phyloP scores from a whole-genome alignment of 1,284 basidiomycete genomes.

The Pterulicium gracile region DNA sequence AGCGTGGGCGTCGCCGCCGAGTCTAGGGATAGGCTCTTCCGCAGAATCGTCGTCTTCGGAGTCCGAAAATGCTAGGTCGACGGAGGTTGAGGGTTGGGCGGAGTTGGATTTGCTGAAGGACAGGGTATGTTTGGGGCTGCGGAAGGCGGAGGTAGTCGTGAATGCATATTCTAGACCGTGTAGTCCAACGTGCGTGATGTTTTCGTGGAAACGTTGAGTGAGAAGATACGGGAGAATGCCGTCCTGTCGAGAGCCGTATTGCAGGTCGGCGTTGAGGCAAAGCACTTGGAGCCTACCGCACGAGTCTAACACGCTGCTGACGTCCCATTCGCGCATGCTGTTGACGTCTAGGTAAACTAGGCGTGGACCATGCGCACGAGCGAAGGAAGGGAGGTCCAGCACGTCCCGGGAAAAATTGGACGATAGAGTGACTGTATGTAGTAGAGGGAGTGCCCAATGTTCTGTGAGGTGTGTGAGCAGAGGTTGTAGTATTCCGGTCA shows the following conservation, averaged over 20 bases:
- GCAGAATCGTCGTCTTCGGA: background rate
- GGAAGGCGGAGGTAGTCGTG: background rate
- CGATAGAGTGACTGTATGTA: background rate
- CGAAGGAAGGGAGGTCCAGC: background rate
- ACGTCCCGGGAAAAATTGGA: background rate
- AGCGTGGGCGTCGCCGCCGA: background rate
- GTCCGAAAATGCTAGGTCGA: background rate
- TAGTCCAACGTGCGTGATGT: background rate
- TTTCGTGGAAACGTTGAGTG: background rate
- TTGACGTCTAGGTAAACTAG: background rate
- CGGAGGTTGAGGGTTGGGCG: background rate
- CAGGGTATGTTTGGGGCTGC: background rate
- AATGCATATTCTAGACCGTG: background rate
- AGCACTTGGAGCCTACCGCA: background rate
- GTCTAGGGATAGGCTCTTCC: background rate
- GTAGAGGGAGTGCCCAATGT: background rate
- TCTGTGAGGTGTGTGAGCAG: background rate
- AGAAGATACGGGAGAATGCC: background rate
- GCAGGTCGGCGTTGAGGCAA: background rate
- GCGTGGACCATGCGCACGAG: background rate
- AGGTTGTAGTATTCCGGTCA: background rate
- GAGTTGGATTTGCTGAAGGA: background rate
- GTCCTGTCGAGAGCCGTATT: background rate
- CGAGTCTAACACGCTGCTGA: background rate
- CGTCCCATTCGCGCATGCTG: background rate